These are phyloP conservation scores for Osmanthus fragrans DNA, from an alignment of 257 asterid genomes.

Conservation along the genomic window DNA sequence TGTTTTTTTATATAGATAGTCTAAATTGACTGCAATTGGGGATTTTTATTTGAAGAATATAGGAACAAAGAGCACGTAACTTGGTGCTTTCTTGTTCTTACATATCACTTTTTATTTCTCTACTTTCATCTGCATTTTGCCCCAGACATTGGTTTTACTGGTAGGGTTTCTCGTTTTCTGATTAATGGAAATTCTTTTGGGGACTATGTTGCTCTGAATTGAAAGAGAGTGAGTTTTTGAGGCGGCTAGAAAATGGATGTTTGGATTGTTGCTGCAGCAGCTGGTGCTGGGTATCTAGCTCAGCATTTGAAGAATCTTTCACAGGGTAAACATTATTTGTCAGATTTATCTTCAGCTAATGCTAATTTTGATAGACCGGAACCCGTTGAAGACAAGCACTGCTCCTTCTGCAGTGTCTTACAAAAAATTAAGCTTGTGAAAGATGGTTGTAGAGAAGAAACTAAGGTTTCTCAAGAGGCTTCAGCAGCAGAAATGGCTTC, in stretches of 20 bases:
- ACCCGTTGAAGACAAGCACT: conserved; percentile 30
- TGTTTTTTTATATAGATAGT: conserved; percentile 17
- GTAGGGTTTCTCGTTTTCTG: background rate
- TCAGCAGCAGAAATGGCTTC: conserved; percentile 39
- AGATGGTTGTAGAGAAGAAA: conserved; percentile 32
- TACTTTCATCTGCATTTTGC: conserved; percentile 13
- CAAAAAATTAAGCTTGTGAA: conserved; percentile 26
- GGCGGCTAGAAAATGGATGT: conserved; percentile 52
- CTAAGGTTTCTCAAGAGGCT: conserved; percentile 22
- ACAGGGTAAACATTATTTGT: conserved; percentile 34
- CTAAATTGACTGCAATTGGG: conserved; percentile 17
- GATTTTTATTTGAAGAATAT: conserved; percentile 9
- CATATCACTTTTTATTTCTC: conserved; percentile 4
- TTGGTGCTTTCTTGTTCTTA: background rate
- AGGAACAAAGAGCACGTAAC: background rate
- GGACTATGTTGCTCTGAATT: conserved; percentile 20
- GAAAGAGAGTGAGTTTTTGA: conserved; percentile 17
- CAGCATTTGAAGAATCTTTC: conserved; percentile 62
- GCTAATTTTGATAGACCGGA: conserved; percentile 27
- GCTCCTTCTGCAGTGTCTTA: conserved; percentile 22
- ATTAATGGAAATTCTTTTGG: background rate
- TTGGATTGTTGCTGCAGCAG: conserved; percentile 75
- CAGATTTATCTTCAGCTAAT: conserved; percentile 34
- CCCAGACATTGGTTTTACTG: conserved; percentile 5
- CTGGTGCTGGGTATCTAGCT: conserved; percentile 70